Conservation (phyloP, 768 basidiomycete species). For the Suillus subalutaceus region DNA sequence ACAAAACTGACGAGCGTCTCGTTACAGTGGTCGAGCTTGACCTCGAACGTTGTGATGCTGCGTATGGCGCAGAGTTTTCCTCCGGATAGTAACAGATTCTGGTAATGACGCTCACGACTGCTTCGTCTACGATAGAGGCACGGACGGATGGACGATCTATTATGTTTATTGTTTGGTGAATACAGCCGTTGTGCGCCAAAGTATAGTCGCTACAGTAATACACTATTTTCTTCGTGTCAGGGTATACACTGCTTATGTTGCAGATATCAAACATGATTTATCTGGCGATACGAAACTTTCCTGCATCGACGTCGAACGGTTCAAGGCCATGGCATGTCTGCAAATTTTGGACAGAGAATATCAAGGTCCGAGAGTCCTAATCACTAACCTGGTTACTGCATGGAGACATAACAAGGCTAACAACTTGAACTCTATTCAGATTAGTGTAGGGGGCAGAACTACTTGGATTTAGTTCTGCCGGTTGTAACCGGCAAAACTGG, state of each 20-base stretch:
- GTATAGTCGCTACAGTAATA: constrained; percentile 2
- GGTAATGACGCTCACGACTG: constrained; percentile 24
- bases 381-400: neutral
- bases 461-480: no score
- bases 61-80: constrained; percentile 32
- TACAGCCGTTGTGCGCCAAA: neutral
- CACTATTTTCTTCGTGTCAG: neutral
- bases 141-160: neutral
- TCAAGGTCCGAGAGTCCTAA: neutral
- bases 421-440: neutral
- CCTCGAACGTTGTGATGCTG: constrained; percentile 43
- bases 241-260: neutral
- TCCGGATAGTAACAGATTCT: constrained; percentile 35
- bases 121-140: neutral
- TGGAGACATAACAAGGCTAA: neutral
- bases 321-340: neutral
- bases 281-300: neutral
- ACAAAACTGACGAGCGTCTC: constrained; percentile 8
- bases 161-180: neutral
- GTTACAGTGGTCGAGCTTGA: constrained; percentile 41
- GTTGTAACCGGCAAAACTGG: no score
- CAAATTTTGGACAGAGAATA: neutral
- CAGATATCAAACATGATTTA: neutral
- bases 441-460: no score
- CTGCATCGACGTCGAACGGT: neutral